Base-by-base conservation (phyloP, 495 filamentous ascomycete genomes). In the Hyaloscypha finlandica region DNA sequence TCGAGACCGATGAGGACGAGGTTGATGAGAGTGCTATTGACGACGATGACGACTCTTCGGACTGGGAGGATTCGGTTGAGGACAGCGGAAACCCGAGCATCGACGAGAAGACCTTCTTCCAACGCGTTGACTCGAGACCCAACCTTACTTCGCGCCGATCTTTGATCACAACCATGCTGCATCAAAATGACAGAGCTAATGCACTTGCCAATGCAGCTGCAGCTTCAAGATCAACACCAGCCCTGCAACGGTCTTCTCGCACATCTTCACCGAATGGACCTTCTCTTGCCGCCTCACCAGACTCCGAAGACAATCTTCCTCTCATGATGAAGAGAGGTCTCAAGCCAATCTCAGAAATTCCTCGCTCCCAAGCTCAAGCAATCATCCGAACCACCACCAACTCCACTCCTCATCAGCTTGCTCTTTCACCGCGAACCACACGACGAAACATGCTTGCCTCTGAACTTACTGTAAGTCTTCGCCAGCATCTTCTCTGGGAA, bases 401-500 rank as follows among this genome's bases (percentile, higher is more conserved):
- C 62, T 79, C 74, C 67, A 83, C 84, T 59, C 86, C 88, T 22
- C 88, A 89, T 66, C 86, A 86, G 64, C 83, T 83, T 25, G 86
- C 89, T 5, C 79, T 92, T 45, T 97, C 95, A 8, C 95, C 95
- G 0, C 86, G 92, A 65, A 97, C 96, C 0, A 99, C 96, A 0
- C 88, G 96, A 55, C 86, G 94, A 54, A 96, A 99, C 78, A 99
- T 99, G 95, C 86, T 99, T 63, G 89, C 92, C 39, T 94, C 92
- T 30, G 95, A 99, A 78, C 81, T 99, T 68, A 92, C 91, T 4
- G 89, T 92, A 71, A 93, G 90, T 33, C 82, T 94, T 19, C 85
- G 91, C 22, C 86, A 87, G 69, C 87, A 93, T 66, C 82, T 94
- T n/a, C 80, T 94, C 16, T 93, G 90, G 89, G 91, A 94, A 71